Percentiles rank a stretch among this genome's conserved stretches.
phyloP scores from a whole-genome alignment of 2,329 filamentous ascomycete genomes.

The Paecilomyces formosus region DNA sequence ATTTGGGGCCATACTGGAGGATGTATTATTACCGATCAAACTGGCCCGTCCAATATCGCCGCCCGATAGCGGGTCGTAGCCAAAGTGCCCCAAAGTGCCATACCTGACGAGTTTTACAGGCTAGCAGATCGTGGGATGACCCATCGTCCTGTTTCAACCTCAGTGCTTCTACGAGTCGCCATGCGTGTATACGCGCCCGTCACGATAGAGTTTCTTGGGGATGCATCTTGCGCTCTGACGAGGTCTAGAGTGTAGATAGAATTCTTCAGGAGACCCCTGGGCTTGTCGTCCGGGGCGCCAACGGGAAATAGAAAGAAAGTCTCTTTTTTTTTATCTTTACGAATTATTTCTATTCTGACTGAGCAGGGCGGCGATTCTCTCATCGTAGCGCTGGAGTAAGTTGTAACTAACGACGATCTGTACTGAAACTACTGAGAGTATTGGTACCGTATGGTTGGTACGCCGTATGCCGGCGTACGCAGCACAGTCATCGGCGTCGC shows the following conservation, averaged over 20 bases:
- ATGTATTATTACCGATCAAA: not conserved
- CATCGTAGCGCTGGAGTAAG: not conserved
- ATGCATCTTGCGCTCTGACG: not conserved
- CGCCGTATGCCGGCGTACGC: conserved; percentile 4
- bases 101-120: not conserved
- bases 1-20: not conserved
- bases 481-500: conserved; percentile 9
- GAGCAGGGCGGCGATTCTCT: not conserved
- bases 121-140: not conserved
- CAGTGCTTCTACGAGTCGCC: not conserved
- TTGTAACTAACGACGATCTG: conserved; percentile 5
- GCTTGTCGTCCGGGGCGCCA: not conserved
- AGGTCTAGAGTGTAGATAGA: not conserved
- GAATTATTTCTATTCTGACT: not conserved
- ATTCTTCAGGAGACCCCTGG: not conserved
- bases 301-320: not conserved
- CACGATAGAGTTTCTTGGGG: not conserved
- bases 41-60: not conserved
- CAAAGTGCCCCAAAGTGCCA: not conserved
- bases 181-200: not conserved
- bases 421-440: conserved; percentile 4
- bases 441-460: conserved; percentile 17
- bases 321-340: not conserved
- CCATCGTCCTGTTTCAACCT: not conserved
- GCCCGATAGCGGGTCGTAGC: not conserved